phyloP scores from a whole-genome alignment of 1,139 yeast genomes.

The Debaryomyces singareniensis region DNA sequence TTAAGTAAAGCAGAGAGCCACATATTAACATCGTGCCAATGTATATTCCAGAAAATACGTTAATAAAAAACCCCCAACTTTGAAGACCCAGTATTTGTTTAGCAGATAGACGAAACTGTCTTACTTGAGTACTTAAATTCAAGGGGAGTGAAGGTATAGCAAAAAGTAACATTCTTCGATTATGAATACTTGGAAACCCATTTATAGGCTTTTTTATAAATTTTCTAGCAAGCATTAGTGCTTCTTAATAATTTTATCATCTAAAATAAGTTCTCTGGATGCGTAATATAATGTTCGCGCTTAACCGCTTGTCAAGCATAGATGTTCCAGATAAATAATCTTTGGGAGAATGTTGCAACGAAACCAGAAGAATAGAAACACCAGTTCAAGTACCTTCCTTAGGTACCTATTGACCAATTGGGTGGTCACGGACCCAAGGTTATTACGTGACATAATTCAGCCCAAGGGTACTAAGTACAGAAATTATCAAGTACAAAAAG shows the following conservation, averaged over 20 bases:
- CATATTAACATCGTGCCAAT: slow-evolving; percentile 37
- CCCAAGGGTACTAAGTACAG: slow-evolving; percentile 7
- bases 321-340: too few relatives aligned
- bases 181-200: background rate
- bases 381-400: too few relatives aligned
- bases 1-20: slow-evolving; percentile 31
- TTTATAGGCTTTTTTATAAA: too few relatives aligned
- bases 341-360: too few relatives aligned
- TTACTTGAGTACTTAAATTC: too few relatives aligned
- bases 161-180: background rate
- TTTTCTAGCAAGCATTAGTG: too few relatives aligned
- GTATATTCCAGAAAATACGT: slow-evolving; percentile 39
- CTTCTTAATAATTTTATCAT: too few relatives aligned
- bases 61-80: slow-evolving; percentile 28
- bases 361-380: too few relatives aligned
- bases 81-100: slow-evolving; percentile 17
- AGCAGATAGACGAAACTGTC: slow-evolving; percentile 11
- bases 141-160: background rate
- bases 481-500: slow-evolving; percentile 31
- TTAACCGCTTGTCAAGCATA: too few relatives aligned
- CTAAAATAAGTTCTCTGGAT: too few relatives aligned
- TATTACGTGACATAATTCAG: slow-evolving; percentile 7
- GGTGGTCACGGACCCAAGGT: slow-evolving; percentile 37
- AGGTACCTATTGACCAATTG: slow-evolving; percentile 29
- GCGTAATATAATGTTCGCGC: too few relatives aligned